A percentile compares a stretch with the other conserved stretches of the same genome.
These are phyloP conservation scores for Paramecium tetraurelia DNA, from an alignment of 73 alveolate genomes.

Conservation along the genomic window DNA sequence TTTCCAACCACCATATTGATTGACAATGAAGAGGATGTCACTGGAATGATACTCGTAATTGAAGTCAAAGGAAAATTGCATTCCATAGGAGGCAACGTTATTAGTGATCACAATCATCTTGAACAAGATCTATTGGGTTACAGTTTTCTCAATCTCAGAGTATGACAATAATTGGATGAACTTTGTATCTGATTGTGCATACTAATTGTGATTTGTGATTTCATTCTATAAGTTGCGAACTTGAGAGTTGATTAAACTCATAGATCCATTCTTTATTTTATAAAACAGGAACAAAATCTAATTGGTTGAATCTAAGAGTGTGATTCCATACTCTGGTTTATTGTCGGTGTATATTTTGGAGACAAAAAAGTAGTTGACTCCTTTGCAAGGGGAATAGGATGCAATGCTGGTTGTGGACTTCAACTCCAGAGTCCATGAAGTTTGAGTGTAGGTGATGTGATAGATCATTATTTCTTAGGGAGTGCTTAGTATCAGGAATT, in stretches of 20 bases:
- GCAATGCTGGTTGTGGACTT: not conserved
- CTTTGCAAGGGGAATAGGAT: not conserved
- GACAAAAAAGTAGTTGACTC: not conserved
- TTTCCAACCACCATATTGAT: slow-evolving; percentile 23
- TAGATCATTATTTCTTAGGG: not conserved
- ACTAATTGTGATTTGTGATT: not conserved
- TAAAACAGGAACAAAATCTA: not conserved
- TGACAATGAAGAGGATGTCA: not conserved
- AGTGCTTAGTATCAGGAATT: not conserved
- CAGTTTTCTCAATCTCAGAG: not conserved
- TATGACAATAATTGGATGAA: not conserved
- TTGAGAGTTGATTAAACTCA: not conserved
- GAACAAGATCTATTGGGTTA: not conserved
- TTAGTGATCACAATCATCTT: not conserved
- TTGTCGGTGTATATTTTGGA: not conserved
- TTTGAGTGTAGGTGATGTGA: not conserved
- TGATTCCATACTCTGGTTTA: not conserved
- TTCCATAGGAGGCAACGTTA: not conserved
- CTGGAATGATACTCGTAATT: not conserved
- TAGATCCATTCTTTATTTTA: not conserved
- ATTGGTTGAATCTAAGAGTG: not conserved
- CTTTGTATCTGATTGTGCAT: not conserved
- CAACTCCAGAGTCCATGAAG: not conserved
- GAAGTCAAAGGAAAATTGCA: not conserved
- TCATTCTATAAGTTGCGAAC: not conserved